phyloP scores from a whole-genome alignment of 176 grass and related monocot genomes.

The Avena insularis region DNA sequence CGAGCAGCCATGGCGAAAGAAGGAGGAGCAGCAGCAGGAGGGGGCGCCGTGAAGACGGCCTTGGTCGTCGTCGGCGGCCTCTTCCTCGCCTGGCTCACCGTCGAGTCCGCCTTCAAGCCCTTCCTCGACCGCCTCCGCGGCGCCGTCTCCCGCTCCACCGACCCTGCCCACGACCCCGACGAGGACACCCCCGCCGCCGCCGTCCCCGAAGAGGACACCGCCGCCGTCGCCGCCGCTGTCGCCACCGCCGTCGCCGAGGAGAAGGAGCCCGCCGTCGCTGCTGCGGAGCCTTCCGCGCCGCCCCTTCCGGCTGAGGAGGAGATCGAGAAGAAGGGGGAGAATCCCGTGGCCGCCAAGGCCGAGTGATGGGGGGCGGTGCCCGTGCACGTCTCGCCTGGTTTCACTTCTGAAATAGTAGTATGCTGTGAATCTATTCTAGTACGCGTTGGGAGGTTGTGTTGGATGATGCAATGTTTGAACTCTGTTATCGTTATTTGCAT shows the following conservation, averaged over 20 bases:
- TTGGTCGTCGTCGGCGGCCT: conserved; percentile 78
- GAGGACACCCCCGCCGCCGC: neutral
- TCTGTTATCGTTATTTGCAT: conserved; percentile 26
- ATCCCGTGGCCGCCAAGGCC: conserved; percentile 20
- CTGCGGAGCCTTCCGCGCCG: conserved; percentile 45
- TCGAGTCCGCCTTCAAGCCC: conserved; percentile 88
- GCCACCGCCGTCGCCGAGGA: conserved; percentile 24
- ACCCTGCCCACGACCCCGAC: conserved; percentile 66
- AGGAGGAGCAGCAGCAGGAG: conserved; percentile 3
- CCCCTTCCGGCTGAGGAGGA: conserved; percentile 20
- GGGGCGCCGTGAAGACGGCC: conserved; percentile 74
- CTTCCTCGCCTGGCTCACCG: conserved; percentile 74
- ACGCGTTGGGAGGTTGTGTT: conserved; percentile 31
- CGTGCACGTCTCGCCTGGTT: neutral
- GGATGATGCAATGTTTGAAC: conserved; percentile 47
- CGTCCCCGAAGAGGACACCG: conserved; percentile 10
- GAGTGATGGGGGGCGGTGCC: conserved; percentile 40
- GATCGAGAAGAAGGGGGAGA: conserved; percentile 45
- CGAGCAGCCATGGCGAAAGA: conserved; percentile 69
- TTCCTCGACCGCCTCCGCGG: conserved; percentile 79
- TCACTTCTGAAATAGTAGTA: conserved; percentile 35
- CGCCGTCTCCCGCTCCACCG: conserved; percentile 56
- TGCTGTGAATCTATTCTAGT: conserved; percentile 42
- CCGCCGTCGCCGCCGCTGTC: conserved; percentile 38
- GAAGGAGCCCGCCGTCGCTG: conserved; percentile 8